These are phyloP conservation scores for Vaccinium macrocarpon DNA, from an alignment of 148 eudicot species.

Conservation along the genomic window DNA sequence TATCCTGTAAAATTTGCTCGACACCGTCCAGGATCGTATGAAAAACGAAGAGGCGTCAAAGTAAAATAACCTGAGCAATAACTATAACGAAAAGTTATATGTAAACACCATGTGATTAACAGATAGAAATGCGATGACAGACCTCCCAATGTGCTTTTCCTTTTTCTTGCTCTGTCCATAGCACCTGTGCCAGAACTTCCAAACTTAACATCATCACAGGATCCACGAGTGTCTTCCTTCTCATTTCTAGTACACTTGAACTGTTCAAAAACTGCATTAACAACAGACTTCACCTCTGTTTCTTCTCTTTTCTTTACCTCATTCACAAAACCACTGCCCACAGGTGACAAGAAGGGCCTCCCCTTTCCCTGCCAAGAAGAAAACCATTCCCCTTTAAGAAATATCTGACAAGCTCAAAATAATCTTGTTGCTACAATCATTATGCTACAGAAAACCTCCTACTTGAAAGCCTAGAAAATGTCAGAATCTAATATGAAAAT, in stretches of 20 bases:
- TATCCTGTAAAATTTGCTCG: neutral
- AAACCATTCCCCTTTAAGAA: neutral
- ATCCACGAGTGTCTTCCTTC: constrained; percentile 9
- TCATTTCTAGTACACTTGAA: constrained; percentile 35
- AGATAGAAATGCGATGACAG: constrained; percentile 9
- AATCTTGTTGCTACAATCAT: neutral
- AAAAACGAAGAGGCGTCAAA: neutral
- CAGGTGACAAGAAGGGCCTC: constrained; percentile 29
- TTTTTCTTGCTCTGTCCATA: constrained; percentile 32
- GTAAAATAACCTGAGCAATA: neutral
- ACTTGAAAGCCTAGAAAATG: neutral
- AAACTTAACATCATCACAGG: constrained; percentile 10
- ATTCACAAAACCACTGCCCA: neutral
- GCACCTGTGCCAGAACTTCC: constrained; percentile 11
- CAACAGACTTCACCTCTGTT: constrained; percentile 20
- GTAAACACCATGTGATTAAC: constrained; percentile 7
- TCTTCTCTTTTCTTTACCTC: constrained; percentile 22
- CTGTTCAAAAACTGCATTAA: constrained; percentile 55
- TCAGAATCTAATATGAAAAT: neutral
- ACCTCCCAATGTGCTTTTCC: constrained; percentile 42
- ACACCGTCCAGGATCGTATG: neutral
- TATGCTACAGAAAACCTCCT: neutral
- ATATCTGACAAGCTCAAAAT: neutral
- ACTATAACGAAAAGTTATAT: neutral
- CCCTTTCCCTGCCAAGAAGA: constrained; percentile 31